Conservation (phyloP, 495 filamentous ascomycete genomes). For the Wilcoxina mikolae region DNA sequence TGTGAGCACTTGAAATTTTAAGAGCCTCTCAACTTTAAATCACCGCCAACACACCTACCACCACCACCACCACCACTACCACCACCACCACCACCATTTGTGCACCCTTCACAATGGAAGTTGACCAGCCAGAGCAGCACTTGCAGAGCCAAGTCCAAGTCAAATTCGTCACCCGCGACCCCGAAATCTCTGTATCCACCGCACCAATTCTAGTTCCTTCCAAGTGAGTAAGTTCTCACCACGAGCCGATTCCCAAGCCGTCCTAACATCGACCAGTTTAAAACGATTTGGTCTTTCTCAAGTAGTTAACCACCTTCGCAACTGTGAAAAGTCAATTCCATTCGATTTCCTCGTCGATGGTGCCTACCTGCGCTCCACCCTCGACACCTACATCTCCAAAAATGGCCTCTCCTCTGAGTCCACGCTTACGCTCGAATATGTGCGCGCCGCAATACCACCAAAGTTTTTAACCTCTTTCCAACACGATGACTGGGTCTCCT, state of each 20-base stretch:
- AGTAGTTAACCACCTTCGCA: conserved; percentile 81
- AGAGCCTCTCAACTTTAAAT: neutral
- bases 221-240: conserved; percentile 3
- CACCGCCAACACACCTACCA: neutral
- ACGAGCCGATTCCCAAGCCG: neutral
- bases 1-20: conserved; percentile 1
- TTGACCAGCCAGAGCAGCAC: conserved; percentile 1
- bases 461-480: conserved; percentile 73
- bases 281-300: conserved; percentile 82
- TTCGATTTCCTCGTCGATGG: conserved; percentile 95
- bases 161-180: conserved; percentile 43
- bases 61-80: neutral
- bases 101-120: neutral
- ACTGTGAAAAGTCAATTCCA: conserved; percentile 62
- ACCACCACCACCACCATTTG: neutral
- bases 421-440: conserved; percentile 78
- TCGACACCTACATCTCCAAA: conserved; percentile 73
- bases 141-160: conserved; percentile 35
- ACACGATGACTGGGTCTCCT: conserved; percentile 91
- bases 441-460: conserved; percentile 76
- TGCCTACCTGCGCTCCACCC: conserved; percentile 68
- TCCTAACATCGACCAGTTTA: conserved; percentile 30
- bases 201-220: conserved; percentile 12
- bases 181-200: conserved; percentile 40
- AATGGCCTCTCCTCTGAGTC: conserved; percentile 81